Base-by-base conservation (phyloP, 2,329 filamentous ascomycete genomes). In the Neonectria neomacrospora region DNA sequence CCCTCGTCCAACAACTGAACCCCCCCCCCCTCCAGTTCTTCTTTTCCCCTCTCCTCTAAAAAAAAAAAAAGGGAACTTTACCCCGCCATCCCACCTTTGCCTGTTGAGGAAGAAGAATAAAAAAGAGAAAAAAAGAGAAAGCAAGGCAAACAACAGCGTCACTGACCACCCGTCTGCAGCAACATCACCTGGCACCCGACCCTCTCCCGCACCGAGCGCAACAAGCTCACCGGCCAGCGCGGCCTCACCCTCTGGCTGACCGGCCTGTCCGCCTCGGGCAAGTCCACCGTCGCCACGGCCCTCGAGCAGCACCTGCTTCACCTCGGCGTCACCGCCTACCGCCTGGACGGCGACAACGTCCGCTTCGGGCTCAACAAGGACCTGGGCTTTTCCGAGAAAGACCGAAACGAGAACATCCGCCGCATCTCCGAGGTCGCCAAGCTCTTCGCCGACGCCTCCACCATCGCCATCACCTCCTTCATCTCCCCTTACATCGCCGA, bases 171-270 rank as follows among this genome's bases (percentile, higher is more conserved):
- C 63, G 62, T 52, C 47, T 11, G 65, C 76, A 96, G 92, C 79
- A 96, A 96, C 86, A 95, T 96, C 79, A 95, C 92, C 79, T 96
- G 92, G 92, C 92, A 96, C 84, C 85, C 90, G 9, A 92, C 91
- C 66, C 90, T 96, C 76, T 91, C 91, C 58, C 91, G 92, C 80
- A 80, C 83, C 66, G 92, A 96, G 86, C 91, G 92, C 80, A 90
- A 88, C 80, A 78, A 85, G 70, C 82, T 88, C 72, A 92, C 93
- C 80, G 88, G 90, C 79, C 96, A 99, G 81, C 88, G 88, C 71
- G 96, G 96, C 77, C 91, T 96, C 78, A 99, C 96, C 61, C 90
- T 99, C 82, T 99, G 96, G 96, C 92, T 99, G 77, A 99, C 96
- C 1, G 96, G 96, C 58, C 92, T 99, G 68, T 97, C 93, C 39